Evolutionary conservation across 495 filamentous ascomycete species (phyloP), one percentile per base, ranked within the genome.

Genomic region (Podospora bellae-mahoneyi): DNA sequence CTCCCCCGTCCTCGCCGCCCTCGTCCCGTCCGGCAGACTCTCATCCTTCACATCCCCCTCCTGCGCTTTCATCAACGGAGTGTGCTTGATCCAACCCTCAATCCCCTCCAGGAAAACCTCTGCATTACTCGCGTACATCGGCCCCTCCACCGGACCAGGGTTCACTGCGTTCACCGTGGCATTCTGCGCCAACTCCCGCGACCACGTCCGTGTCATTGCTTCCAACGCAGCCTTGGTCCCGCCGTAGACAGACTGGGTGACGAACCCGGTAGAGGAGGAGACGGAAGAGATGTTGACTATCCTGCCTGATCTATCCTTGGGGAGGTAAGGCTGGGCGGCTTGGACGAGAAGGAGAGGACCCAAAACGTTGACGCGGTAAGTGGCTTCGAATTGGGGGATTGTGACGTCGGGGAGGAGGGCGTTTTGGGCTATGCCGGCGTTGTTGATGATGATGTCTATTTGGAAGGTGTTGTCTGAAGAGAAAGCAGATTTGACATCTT

Each of bases 201-300:
- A 82, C 94, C 93, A 97, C 2, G 91, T 93, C 9, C 94, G 84
- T 13, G 93, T 96, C 93, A 97, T 95, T n/a, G 90, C 86, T 69
- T 97, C 94, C 39, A 97, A 72, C 0, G 94, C 93, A 0, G 91
- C 93, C 78, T 97, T 97, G 70, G 90, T 94, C 3, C 92, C 93
- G 54, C 91, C 92, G 74, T 97, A 97, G 39, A 96, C 87, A 6
- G 85, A 85, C 77, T 95, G 91, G 5, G 82, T 85, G 2, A 81
- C 74, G 78, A 92, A 92, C 0, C 93, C 92, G 13, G 89, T 76
- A 4, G 83, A 84, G 1, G 90, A 85, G 5, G 88, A 85, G 7
- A 96, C 88, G 67, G 84, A 88, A 16, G 87, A 91, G 69, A 96
- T 75, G 76, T 92, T 96, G 66, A 97, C 71, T 73, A 96, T 89